Conservation (phyloP, 805 yeast genomes). For the Metschnikowia vanudenii region DNA sequence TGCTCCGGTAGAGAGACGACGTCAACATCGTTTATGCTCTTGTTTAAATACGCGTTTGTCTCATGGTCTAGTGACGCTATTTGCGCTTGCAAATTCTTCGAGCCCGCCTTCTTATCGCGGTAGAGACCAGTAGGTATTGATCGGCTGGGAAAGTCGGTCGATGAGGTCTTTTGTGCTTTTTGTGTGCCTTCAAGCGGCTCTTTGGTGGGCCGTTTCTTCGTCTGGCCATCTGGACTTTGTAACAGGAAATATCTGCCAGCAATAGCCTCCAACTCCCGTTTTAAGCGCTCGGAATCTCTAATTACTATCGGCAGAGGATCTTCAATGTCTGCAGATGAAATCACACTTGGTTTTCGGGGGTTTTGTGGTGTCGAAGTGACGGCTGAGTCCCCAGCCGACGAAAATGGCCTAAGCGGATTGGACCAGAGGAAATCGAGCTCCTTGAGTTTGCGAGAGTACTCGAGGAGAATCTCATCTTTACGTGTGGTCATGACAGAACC, state of each 20-base stretch:
- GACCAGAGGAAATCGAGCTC: conserved; percentile 20
- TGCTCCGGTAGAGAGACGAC: conserved; percentile 42
- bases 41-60: conserved; percentile 24
- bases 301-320: neutral
- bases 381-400: neutral
- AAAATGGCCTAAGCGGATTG: conserved; percentile 15
- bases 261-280: conserved; percentile 2
- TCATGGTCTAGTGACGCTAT: conserved; percentile 23
- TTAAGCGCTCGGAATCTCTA: conserved; percentile 1
- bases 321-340: neutral
- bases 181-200: neutral
- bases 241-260: neutral
- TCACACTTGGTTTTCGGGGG: no score
- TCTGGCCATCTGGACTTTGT: neutral
- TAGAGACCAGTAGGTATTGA: conserved; percentile 6
- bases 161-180: conserved; percentile 9
- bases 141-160: conserved; percentile 13
- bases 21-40: conserved; percentile 32
- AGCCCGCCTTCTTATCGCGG: neutral
- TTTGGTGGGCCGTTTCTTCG: neutral
- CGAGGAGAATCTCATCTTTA: conserved; percentile 3
- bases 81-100: conserved; percentile 20
- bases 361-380: neutral
- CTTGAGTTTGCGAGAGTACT: conserved; percentile 13
- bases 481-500: conserved; percentile 1